Evolutionary conservation across 2,329 filamentous ascomycete species (phyloP).

Genomic region (Verticillium albo-atrum): DNA sequence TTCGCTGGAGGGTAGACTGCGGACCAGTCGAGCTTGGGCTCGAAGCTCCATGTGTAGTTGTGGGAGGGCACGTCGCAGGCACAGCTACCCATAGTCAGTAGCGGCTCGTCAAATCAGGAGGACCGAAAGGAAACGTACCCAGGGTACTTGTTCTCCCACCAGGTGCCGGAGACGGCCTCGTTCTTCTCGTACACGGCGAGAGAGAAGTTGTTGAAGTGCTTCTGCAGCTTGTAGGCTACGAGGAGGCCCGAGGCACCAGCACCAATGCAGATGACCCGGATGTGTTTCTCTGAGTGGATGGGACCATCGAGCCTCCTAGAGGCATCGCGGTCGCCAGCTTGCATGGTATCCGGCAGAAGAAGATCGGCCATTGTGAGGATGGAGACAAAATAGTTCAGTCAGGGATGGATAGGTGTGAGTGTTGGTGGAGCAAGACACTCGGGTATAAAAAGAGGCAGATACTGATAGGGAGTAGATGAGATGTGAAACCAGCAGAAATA

Average conservation of each 20-base stretch:
- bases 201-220: slow-evolving; percentile 35
- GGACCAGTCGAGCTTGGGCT: slow-evolving; percentile 55
- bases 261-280: slow-evolving; percentile 34
- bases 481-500: not conserved
- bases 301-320: slow-evolving; percentile 2
- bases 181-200: slow-evolving; percentile 48
- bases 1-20: slow-evolving; percentile 34
- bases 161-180: slow-evolving; percentile 47
- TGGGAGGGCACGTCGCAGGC: slow-evolving; percentile 47
- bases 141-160: slow-evolving; percentile 45
- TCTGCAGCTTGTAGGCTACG: slow-evolving; percentile 42
- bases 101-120: not conserved
- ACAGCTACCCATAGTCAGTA: slow-evolving; percentile 19
- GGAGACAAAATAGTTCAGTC: too few species aligned
- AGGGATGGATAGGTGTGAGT: not conserved
- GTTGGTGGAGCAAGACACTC: not conserved
- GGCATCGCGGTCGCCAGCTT: slow-evolving; percentile 1
- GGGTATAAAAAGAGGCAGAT: not conserved
- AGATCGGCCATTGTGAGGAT: slow-evolving; percentile 4
- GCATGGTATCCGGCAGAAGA: not conserved
- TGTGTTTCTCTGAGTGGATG: slow-evolving; percentile 7
- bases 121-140: slow-evolving; percentile 20
- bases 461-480: not conserved
- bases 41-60: slow-evolving; percentile 46
- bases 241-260: slow-evolving; percentile 43